Evolutionary conservation across 805 yeast species (phyloP).

Genomic region (Zygosaccharomyces bailii): DNA sequence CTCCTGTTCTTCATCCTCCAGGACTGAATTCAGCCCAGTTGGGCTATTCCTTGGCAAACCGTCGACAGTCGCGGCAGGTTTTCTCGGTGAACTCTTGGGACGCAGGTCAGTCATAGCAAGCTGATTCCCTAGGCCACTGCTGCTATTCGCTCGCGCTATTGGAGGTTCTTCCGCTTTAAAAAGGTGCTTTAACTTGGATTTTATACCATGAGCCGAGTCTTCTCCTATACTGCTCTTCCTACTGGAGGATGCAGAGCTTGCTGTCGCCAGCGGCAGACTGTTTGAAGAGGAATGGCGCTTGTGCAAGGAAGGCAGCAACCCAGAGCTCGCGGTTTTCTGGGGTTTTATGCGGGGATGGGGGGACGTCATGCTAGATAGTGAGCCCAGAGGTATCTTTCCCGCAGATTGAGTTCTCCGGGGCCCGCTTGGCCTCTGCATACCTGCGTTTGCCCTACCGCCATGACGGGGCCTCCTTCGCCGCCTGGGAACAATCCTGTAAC

Average conservation of each 20-base stretch:
- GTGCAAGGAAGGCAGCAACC: slow-evolving; percentile 9
- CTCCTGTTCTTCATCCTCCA: slow-evolving; percentile 31
- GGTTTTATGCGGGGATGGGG: slow-evolving; percentile 4
- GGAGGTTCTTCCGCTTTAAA: slow-evolving; percentile 8
- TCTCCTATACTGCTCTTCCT: slow-evolving; percentile 8
- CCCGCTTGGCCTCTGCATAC: not conserved
- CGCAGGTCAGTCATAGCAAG: not conserved
- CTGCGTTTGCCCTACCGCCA: not conserved
- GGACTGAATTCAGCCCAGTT: slow-evolving; percentile 22
- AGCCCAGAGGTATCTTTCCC: not conserved
- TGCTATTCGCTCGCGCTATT: slow-evolving; percentile 9
- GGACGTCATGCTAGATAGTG: not conserved
- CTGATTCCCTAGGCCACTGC: slow-evolving; percentile 11
- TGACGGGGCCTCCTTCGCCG: slow-evolving; percentile 47
- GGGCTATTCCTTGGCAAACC: not conserved
- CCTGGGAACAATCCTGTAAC: slow-evolving; percentile 76
- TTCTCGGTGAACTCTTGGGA: not conserved
- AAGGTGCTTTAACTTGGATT: slow-evolving; percentile 11
- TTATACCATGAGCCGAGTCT: slow-evolving; percentile 11
- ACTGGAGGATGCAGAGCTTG: slow-evolving; percentile 8
- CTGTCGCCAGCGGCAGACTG: not conserved
- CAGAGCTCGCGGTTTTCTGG: slow-evolving; percentile 11
- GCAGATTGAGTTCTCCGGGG: slow-evolving; percentile 1
- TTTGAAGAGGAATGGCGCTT: slow-evolving; percentile 9
- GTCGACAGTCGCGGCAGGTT: not conserved